Evolutionary conservation across 352 stramenopile species (phyloP), one percentile per base, ranked within the genome.

Genomic region (Bremia lactucae): DNA sequence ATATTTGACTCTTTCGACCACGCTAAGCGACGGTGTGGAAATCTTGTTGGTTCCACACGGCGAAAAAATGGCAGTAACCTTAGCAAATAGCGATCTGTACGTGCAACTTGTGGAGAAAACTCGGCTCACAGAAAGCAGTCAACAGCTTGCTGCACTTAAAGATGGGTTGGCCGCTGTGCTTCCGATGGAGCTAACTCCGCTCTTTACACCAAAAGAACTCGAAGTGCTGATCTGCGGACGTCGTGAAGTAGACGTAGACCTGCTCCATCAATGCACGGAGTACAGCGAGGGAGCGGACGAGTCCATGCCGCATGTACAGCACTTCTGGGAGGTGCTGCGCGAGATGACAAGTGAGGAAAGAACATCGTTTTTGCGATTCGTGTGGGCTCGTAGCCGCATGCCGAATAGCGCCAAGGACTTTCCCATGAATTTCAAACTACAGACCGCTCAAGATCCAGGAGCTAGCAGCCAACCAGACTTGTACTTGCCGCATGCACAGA

Each of bases 401-500:
- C 96, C 96, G 29, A 86, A 96, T 48, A 97, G 89, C 44, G 89
- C 95, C 31, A 96, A 95, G 56, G 95, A 98, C 53, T 99, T 98
- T 48, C 83, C 86, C 4, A 96, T 95, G 86, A 94, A 89, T 56
- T 96, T 96, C 51, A 96, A 96, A 56, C 67, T 96, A 37, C 80
- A 94, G 60, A 67, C 81, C 13, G 77, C 81, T 4, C 78, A 91
- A 49, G 81, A 91, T 49, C 72, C 77, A 2, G 78, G 80, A n/a
- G 65, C 76, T 20, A 67, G 72, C 24, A 61, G 65, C 13, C 61
- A 89, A 7, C 79, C 83, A 1, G 85, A 97, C 49, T 64, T 85
- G 43, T 97, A 97, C 50, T 62, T 99, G 28, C 96, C 96, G 29
- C 95, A 97, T 55, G 95, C 96, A n/a, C 96, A 97, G 52, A 99